Evolutionary conservation across 306 rosid species (phyloP).

Genomic region (Cicer cuneatum): DNA sequence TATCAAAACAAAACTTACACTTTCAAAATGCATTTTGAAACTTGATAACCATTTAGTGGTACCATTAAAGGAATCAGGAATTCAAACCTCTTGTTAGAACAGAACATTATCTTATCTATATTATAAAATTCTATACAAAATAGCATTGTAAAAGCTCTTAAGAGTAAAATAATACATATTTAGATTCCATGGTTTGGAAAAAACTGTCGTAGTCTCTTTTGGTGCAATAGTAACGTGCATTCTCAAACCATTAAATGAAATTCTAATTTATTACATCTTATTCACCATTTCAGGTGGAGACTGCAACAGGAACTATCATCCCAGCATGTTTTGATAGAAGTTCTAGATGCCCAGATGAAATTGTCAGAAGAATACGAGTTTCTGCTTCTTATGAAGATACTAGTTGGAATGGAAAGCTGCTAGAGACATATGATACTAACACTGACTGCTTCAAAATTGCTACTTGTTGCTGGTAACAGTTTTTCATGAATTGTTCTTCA

Average conservation of each 20-base stretch:
- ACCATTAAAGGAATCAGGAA: not conserved
- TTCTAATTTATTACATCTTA: constrained; percentile 23
- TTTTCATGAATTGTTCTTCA: constrained; percentile 34
- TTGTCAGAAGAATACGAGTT: constrained; percentile 81
- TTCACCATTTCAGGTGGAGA: constrained; percentile 64
- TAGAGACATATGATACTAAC: constrained; percentile 78
- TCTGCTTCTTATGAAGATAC: constrained; percentile 65
- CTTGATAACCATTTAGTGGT: constrained; percentile 10
- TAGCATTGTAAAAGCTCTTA: not conserved
- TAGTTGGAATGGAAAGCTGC: constrained; percentile 66
- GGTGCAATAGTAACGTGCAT: constrained; percentile 6
- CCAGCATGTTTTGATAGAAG: constrained; percentile 73
- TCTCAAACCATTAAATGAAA: constrained; percentile 18
- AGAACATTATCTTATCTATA: not conserved
- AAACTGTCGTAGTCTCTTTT: constrained; percentile 2
- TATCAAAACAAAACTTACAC: not conserved
- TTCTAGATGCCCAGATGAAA: constrained; percentile 85
- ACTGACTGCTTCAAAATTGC: constrained; percentile 73
- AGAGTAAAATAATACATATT: constrained; percentile 3
- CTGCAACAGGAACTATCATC: constrained; percentile 61
- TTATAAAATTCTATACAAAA: constrained; percentile 8
- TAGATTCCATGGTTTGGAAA: constrained; percentile 14
- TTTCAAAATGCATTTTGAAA: constrained; percentile 2
- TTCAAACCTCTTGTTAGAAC: constrained; percentile 18
- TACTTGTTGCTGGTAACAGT: constrained; percentile 76